phyloP scores from a whole-genome alignment of 169 alveolate genomes.

The Cryptosporidium felis region DNA sequence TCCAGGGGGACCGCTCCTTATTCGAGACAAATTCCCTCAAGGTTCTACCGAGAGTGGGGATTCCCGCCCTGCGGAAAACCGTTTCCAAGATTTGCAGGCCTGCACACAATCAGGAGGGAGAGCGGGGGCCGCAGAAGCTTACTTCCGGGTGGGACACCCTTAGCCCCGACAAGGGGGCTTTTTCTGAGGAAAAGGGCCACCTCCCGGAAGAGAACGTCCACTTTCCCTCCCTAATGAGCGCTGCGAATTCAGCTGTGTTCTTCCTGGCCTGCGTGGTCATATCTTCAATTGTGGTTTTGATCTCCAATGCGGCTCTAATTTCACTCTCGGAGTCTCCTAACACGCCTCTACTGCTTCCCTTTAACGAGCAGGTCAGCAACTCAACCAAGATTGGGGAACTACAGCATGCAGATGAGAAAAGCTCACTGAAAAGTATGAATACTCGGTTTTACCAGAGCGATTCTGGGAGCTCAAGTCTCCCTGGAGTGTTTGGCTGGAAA shows the following conservation, averaged over 20 bases:
- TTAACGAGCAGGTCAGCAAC: not conserved
- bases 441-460: no score
- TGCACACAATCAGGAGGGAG: not conserved
- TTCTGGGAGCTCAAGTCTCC: not conserved
- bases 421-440: no score
- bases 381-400: not conserved
- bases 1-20: not conserved
- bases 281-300: conserved; percentile 38
- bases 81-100: conserved; percentile 2
- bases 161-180: no score
- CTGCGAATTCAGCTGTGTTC: conserved; percentile 26
- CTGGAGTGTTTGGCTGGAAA: not conserved
- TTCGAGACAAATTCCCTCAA: not conserved
- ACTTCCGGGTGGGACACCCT: no score
- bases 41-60: not conserved
- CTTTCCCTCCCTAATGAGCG: conserved; percentile 39
- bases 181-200: no score
- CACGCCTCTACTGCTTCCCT: conserved; percentile 36
- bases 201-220: not conserved
- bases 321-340: conserved; percentile 27
- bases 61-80: not conserved
- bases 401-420: not conserved
- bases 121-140: not conserved
- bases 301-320: conserved; percentile 55
- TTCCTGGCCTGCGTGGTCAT: conserved; percentile 22